phyloP scores from a whole-genome alignment of 1,139 yeast species.

The Hansenula lynferdii region DNA sequence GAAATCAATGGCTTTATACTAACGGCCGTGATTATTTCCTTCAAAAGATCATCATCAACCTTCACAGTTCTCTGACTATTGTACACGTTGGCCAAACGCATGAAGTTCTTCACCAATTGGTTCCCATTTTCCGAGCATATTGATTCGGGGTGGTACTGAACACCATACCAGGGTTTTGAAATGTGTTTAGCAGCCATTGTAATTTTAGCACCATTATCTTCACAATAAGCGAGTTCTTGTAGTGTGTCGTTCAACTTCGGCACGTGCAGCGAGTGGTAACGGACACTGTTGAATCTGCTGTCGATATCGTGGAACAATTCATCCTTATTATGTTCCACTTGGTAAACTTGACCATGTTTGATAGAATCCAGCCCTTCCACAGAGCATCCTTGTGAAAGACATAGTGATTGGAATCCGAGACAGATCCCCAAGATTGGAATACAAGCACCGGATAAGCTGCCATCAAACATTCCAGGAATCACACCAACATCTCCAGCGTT shows the following conservation, averaged over 20 bases:
- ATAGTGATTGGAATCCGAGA: constrained; percentile 85
- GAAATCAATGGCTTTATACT: constrained; percentile 1
- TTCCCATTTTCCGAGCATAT: constrained; percentile 74
- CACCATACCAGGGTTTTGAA: constrained; percentile 74
- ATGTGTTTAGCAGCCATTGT: constrained; percentile 78
- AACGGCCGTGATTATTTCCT: not conserved
- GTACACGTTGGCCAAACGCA: constrained; percentile 42
- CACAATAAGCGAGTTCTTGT: constrained; percentile 54
- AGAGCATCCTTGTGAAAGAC: constrained; percentile 56
- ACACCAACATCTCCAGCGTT: constrained; percentile 66
- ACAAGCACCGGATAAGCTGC: no score
- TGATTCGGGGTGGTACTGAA: constrained; percentile 97
- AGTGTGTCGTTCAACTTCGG: constrained; percentile 26
- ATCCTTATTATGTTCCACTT: constrained; percentile 32
- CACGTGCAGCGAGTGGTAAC: constrained; percentile 87
- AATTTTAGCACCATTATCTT: constrained; percentile 31
- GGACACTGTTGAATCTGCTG: constrained; percentile 54
- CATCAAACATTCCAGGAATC: constrained; percentile 33
- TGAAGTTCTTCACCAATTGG: constrained; percentile 56
- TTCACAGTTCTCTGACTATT: constrained; percentile 28
- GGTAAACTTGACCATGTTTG: constrained; percentile 83
- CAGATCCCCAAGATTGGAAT: constrained; percentile 89
- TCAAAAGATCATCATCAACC: constrained; percentile 1
- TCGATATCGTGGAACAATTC: constrained; percentile 39
- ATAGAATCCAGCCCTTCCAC: constrained; percentile 52